Percentiles rank a stretch among this genome's conserved stretches.
phyloP scores from a whole-genome alignment of 352 stramenopile species.

The Phytophthora megakarya region DNA sequence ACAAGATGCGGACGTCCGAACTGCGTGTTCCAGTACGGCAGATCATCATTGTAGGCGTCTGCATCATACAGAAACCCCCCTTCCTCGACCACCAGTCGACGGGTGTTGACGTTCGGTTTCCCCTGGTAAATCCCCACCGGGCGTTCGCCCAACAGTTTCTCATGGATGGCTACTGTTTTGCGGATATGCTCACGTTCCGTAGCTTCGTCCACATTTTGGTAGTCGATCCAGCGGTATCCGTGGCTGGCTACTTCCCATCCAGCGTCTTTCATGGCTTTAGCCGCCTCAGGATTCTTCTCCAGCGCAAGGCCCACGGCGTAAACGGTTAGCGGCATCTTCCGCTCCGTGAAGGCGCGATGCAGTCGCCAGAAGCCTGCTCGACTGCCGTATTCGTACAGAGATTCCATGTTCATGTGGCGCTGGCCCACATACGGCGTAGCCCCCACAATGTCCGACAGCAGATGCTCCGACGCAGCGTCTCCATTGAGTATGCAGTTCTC shows the following conservation, averaged over 20 bases:
- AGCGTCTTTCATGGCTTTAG: conserved; percentile 91
- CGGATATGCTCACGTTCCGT: conserved; percentile 93
- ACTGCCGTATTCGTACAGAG: conserved; percentile 95
- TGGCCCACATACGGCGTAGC: conserved; percentile 70
- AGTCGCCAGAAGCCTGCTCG: conserved; percentile 95
- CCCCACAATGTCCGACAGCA: conserved; percentile 94
- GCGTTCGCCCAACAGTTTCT: conserved; percentile 87
- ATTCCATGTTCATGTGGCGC: conserved; percentile 95
- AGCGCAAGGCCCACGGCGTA: conserved; percentile 95
- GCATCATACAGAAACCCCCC: conserved; percentile 96
- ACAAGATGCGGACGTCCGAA: conserved; percentile 93
- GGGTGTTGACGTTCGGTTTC: conserved; percentile 94
- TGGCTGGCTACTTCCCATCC: conserved; percentile 94
- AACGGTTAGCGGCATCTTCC: conserved; percentile 91
- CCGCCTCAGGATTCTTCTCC: conserved; percentile 92
- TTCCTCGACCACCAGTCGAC: conserved; percentile 90
- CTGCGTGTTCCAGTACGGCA: conserved; percentile 94
- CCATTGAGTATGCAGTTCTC: conserved; percentile 94
- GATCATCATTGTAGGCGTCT: conserved; percentile 95
- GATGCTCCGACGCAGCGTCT: conserved; percentile 87
- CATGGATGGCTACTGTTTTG: conserved; percentile 91
- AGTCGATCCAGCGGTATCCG: conserved; percentile 97
- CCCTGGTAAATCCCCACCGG: conserved; percentile 96
- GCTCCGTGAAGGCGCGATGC: conserved; percentile 90
- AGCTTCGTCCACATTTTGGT: conserved; percentile 92